phyloP scores from a whole-genome alignment of 495 filamentous ascomycete species.

The Trypethelium eluteriae region DNA sequence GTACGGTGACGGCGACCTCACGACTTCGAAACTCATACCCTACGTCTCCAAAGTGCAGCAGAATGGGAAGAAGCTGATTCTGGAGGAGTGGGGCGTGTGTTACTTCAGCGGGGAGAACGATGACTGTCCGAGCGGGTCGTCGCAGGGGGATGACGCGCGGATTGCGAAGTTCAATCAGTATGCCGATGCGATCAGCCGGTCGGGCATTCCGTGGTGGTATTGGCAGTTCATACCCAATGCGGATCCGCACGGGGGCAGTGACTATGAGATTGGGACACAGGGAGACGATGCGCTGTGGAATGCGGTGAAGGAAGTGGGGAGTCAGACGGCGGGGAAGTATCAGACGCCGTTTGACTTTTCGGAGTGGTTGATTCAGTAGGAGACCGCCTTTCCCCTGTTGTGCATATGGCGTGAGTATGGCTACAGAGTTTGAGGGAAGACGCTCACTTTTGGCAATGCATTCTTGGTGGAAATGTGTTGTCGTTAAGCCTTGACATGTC shows the following conservation, averaged over 20 bases:
- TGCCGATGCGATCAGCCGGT: slow-evolving; percentile 22
- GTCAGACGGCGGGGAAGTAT: not conserved
- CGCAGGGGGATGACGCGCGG: slow-evolving; percentile 4
- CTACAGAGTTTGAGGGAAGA: not conserved
- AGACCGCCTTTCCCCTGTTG: too few species aligned
- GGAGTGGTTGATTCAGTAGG: not conserved
- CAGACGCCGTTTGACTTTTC: not conserved
- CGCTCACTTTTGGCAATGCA: too few species aligned
- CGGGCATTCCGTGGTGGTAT: slow-evolving; percentile 31
- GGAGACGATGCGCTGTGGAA: not conserved
- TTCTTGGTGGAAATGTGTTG: too few species aligned
- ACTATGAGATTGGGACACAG: not conserved
- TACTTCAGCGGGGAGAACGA: slow-evolving; percentile 23
- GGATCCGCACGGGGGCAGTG: slow-evolving; percentile 17
- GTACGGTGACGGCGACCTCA: slow-evolving; percentile 28
- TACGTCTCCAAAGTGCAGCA: slow-evolving; percentile 23
- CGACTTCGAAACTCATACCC: slow-evolving; percentile 20
- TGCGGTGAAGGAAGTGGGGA: not conserved
- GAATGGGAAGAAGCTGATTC: slow-evolving; percentile 28
- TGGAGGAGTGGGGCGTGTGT: slow-evolving; percentile 29
- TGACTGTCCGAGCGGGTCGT: slow-evolving; percentile 15
- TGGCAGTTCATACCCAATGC: slow-evolving; percentile 31
- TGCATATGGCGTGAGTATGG: too few species aligned
- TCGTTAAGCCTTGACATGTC: too few species aligned
- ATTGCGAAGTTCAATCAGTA: slow-evolving; percentile 16